These are phyloP conservation scores for Arthrinium phaeospermum DNA, from an alignment of 2,329 filamentous ascomycete species.

Conservation along the genomic window DNA sequence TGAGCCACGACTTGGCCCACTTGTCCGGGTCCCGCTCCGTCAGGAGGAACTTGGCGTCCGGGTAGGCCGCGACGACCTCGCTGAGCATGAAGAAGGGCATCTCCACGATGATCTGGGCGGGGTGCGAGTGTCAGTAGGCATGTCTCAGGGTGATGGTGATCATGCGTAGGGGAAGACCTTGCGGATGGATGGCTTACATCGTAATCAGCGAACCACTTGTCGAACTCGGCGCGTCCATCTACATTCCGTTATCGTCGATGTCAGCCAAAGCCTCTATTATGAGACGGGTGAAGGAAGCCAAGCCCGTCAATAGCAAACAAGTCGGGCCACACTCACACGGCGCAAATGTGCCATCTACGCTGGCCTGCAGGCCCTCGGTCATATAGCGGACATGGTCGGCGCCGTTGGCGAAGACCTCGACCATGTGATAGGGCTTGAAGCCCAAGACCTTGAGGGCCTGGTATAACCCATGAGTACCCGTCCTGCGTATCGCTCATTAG, in stretches of 20 bases:
- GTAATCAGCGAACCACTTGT: conserved; percentile 47
- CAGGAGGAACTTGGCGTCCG: conserved; percentile 44
- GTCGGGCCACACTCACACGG: conserved; percentile 33
- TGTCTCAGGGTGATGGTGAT: neutral
- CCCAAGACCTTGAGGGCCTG: conserved; percentile 41
- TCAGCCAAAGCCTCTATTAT: neutral
- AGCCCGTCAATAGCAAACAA: neutral
- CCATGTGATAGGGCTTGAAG: conserved; percentile 45
- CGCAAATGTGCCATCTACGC: conserved; percentile 33
- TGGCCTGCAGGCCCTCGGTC: conserved; percentile 5
- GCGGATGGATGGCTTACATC: conserved; percentile 34
- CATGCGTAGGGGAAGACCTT: neutral
- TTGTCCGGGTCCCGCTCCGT: conserved; percentile 42
- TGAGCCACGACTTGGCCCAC: conserved; percentile 40
- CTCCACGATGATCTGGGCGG: conserved; percentile 34
- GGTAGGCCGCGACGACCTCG: conserved; percentile 38
- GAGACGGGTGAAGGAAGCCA: neutral
- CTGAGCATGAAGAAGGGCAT: conserved; percentile 40
- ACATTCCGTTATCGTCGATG: neutral
- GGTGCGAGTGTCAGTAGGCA: neutral
- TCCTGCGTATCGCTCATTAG: conserved; percentile 30
- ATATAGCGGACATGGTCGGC: conserved; percentile 13
- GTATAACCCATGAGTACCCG: conserved; percentile 44
- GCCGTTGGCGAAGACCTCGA: conserved; percentile 33
- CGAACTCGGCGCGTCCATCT: conserved; percentile 44